Base-by-base conservation (phyloP, 495 filamentous ascomycete genomes). In the Diplogelasinospora grovesii region DNA sequence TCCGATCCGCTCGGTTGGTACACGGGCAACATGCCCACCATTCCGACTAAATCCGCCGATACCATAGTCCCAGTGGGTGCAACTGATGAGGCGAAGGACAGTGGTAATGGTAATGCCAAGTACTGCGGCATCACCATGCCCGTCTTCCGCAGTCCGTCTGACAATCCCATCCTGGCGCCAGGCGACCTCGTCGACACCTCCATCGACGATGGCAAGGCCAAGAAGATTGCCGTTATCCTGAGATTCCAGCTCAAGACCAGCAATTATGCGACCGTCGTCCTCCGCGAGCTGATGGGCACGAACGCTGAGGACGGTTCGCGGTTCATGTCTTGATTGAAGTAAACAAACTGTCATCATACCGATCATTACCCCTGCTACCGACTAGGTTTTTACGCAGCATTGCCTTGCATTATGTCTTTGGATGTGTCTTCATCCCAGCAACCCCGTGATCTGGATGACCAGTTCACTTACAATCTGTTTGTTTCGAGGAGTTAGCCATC, bases 191-290 rank as follows among this genome's bases (percentile, higher is more conserved):
- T 43, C 21, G 38, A 51, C 13, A 41, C 40, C 25, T 14, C 38
- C 19, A 35, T 24, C 36, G 32, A 48, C 13, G 38, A 54, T 28
- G 47, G 50, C n/a, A 35, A 46, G 4, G 54, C 57, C 8, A 48
- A 57, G 39, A 90, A 86, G 57, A 66, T 96, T 40, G 89, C 87
- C 8, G 81, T 94, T 2, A 71, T 95, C 9, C 55, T 97, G 39
- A 94, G 83, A 59, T 79, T 98, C 60, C 79, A 89, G 57, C 69
- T 98, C 14, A 82, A 81, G 16, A 76, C 79, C 1, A 90, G 87
- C 59, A 86, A 89, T 57, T 98, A 97, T 56, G 92, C 92, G 0
- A 98, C 93, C 2, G 83, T 98, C 74, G 92, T 87, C 7, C 68
- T 98, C 46, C 72, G 92, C 28, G 92, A 98, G 69, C 64, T 98